These are phyloP conservation scores for Amoebophrya sp. DNA, from an alignment of 169 alveolate genomes.

Conservation along the genomic window DNA sequence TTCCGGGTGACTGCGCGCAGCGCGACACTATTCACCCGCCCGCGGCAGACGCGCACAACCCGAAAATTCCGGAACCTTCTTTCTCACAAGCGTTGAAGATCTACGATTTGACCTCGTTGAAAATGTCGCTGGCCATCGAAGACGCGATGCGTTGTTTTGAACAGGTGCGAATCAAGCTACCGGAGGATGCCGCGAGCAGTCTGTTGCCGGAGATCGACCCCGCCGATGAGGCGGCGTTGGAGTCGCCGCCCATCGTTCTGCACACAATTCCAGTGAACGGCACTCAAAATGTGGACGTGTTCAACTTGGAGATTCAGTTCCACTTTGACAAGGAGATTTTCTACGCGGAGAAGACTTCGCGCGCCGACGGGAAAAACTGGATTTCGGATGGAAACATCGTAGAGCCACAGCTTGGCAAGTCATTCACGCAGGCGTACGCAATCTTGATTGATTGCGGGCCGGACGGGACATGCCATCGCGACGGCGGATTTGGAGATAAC, in stretches of 20 bases:
- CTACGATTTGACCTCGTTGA: not conserved
- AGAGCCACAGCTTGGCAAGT: not conserved
- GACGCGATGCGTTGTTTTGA: conserved; percentile 13
- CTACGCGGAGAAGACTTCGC: not conserved
- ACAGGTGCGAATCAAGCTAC: not conserved
- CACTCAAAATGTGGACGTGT: not conserved
- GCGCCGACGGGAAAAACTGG: not conserved
- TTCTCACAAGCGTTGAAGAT: not conserved
- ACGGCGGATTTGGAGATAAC: not conserved
- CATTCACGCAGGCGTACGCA: not conserved
- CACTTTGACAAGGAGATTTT: conserved; percentile 22
- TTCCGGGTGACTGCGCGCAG: not conserved
- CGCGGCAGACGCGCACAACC: not conserved
- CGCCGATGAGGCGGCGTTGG: not conserved
- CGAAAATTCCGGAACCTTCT: not conserved
- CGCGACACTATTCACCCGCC: not conserved
- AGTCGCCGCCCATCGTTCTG: not conserved
- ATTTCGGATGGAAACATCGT: conserved; percentile 6
- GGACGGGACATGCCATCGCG: not conserved
- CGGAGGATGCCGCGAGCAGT: not conserved
- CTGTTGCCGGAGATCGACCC: not conserved
- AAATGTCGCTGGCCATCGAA: not conserved
- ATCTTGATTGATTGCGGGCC: conserved; percentile 17
- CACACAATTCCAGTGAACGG: not conserved
- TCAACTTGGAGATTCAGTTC: not conserved